Evolutionary conservation across 345 rosid genomes (phyloP).

Genomic region (Laguncularia racemosa): DNA sequence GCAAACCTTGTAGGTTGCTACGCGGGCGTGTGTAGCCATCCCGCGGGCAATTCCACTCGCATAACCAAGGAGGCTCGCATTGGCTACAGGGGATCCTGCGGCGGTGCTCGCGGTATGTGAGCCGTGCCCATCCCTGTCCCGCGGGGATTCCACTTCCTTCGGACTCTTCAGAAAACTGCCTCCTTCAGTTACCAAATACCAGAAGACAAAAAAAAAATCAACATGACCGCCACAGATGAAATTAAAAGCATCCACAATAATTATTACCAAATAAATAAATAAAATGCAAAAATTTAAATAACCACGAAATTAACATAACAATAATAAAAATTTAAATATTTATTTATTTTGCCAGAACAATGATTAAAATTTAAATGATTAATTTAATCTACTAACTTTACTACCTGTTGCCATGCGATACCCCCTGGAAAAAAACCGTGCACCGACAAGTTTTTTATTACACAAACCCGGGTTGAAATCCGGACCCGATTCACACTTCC

Average conservation of each 20-base stretch:
- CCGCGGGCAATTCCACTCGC: slow-evolving; percentile 82
- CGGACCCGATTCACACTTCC: slow-evolving; percentile 59
- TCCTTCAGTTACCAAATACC: slow-evolving; percentile 4
- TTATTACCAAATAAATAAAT: too few relatives aligned
- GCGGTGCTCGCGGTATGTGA: slow-evolving; percentile 86
- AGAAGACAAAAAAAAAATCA: too few relatives aligned
- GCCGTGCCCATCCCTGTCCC: slow-evolving; percentile 79
- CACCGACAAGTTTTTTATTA: slow-evolving; percentile 79
- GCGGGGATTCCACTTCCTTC: slow-evolving; percentile 58
- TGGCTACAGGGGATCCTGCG: slow-evolving; percentile 59
- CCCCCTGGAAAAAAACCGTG: slow-evolving; percentile 71
- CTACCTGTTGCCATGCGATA: slow-evolving; percentile 52
- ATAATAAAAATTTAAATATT: neutral
- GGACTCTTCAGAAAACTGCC: slow-evolving; percentile 29
- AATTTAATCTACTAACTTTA: neutral
- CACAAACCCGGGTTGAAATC: slow-evolving; percentile 62
- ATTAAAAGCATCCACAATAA: too few relatives aligned
- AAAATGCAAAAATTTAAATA: too few relatives aligned
- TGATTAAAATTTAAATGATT: too few relatives aligned
- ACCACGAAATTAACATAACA: neutral
- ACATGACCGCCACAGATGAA: too few relatives aligned
- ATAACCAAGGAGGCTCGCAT: slow-evolving; percentile 77
- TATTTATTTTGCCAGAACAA: neutral
- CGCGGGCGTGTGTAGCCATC: slow-evolving; percentile 68
- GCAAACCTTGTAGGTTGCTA: slow-evolving; percentile 84